Conservation (phyloP, 371 early-diverging fungal species). For the Entomophthora muscae region DNA sequence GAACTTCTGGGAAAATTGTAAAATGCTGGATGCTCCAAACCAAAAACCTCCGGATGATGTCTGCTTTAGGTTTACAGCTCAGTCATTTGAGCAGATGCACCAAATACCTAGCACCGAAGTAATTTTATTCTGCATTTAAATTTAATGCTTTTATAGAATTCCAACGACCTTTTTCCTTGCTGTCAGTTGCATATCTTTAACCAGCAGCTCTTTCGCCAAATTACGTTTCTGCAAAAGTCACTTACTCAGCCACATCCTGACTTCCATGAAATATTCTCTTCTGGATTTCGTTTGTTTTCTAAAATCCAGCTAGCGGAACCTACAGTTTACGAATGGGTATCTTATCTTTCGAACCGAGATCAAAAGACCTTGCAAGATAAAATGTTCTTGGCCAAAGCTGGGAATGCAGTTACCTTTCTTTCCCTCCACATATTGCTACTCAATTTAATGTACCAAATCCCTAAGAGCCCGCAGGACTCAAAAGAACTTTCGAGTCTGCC, state of each 20-base stretch:
- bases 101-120: neutral
- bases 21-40: neutral
- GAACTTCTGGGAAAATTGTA: neutral
- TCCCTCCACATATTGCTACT: neutral
- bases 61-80: neutral
- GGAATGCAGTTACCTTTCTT: neutral
- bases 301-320: neutral
- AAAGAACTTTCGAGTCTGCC: neutral
- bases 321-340: neutral
- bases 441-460: neutral
- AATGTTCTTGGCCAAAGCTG: neutral
- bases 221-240: neutral
- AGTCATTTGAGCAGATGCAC: neutral
- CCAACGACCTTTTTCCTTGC: neutral
- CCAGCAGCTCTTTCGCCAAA: neutral
- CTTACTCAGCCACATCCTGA: neutral
- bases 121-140: neutral
- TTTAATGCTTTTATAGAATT: neutral
- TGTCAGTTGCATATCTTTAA: neutral
- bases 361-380: neutral
- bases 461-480: neutral
- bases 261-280: neutral
- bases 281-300: neutral
- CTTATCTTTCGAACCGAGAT: neutral
- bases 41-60: neutral